These are phyloP conservation scores for Candida pseudoglaebosa DNA, from an alignment of 805 yeast species.

Conservation along the genomic window DNA sequence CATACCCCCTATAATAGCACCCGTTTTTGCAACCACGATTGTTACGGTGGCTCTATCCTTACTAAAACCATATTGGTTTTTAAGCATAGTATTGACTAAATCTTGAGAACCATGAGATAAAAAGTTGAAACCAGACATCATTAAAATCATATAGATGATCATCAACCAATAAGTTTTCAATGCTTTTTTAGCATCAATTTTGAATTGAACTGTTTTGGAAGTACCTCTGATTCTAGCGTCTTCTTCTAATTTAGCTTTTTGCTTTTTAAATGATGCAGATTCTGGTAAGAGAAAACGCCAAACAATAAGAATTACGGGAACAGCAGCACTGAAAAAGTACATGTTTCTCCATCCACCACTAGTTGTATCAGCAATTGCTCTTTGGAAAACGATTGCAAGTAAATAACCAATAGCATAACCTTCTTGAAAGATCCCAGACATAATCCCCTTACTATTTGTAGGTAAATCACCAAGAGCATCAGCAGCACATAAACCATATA, in stretches of 20 bases:
- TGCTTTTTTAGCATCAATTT: constrained; percentile 9
- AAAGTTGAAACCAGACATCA: constrained; percentile 40
- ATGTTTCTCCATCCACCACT: constrained; percentile 59
- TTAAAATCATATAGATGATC: constrained; percentile 51
- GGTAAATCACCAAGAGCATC: constrained; percentile 68
- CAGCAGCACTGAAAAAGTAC: constrained; percentile 69
- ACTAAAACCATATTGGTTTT: constrained; percentile 29
- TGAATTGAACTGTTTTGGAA: constrained; percentile 9
- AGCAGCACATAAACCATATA: constrained; percentile 62
- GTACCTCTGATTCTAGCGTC: constrained; percentile 9
- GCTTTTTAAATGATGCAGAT: constrained; percentile 50
- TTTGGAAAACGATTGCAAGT: constrained; percentile 58
- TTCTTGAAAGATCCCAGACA: constrained; percentile 58
- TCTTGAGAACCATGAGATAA: constrained; percentile 42
- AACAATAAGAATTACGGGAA: constrained; percentile 31
- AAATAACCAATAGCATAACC: constrained; percentile 66
- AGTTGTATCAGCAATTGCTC: constrained; percentile 47
- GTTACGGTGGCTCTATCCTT: constrained; percentile 34
- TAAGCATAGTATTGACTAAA: constrained; percentile 38
- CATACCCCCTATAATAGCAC: constrained; percentile 39
- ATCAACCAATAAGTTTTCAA: constrained; percentile 55
- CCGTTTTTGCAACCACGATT: constrained; percentile 38
- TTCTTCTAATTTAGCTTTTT: constrained; percentile 12
- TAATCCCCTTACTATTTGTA: constrained; percentile 50
- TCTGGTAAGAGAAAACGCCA: constrained; percentile 34